Evolutionary conservation across 306 rosid genomes (phyloP), one percentile per base, ranked within the genome.

Genomic region (Ammopiptanthus mongolicus): DNA sequence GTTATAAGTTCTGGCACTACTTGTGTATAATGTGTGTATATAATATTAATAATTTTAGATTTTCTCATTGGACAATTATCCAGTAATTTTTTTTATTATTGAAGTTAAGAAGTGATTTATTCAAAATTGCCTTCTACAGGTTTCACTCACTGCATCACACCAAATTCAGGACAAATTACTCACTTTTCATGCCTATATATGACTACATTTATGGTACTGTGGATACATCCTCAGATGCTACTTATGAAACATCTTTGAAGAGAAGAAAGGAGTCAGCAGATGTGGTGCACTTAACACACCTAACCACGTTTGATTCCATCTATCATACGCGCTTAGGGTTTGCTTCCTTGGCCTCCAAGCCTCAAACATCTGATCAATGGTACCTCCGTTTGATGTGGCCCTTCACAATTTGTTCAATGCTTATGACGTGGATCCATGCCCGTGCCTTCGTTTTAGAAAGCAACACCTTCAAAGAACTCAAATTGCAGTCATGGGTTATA

Each of bases 121-220:
- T 61, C 18, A 39, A 58, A 25, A 29, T 25, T 65, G 55, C 18
- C 39, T 46, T 44, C n/a, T 9, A 8, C 83, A 86, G 90, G 83
- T 86, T 58, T 18, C 93, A 88, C 51, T 84, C 88, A 13, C 59
- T 86, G 46, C 90, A 88, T 22, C 90, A 88, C 67, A 84, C 90
- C 15, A 87, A 77, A 50, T 86, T 88, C 68, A 73, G 88, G 50
- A 88, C 81, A 23, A 88, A 88, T 2, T 86, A 77, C 50, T 69
- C 77, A 0, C 82, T 88, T 0, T 86, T 88, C 72, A 88, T 88
- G 93, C 90, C 93, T 6, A 22, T 88, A 0, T 86, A 88, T 6
- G 90, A 88, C 28, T 82, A 82, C 52, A 13, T 88, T 0, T 86
- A 86, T 65, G 78, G 83, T 8, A 88, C 90, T 2, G 11, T 66